phyloP scores from a whole-genome alignment of 257 asterid genomes.

The Solanum boliviense region DNA sequence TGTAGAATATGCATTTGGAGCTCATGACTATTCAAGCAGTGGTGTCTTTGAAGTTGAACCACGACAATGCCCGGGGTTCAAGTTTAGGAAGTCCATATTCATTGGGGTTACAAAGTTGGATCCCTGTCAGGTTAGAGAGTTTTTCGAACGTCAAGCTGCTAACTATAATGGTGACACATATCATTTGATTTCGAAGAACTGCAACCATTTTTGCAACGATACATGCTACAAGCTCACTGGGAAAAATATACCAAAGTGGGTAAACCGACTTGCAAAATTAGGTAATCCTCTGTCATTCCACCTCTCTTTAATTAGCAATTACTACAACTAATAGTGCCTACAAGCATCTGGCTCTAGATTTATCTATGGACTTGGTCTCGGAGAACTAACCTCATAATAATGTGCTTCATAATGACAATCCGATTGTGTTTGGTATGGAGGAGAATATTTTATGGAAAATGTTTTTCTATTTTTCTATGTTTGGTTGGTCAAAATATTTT shows the following conservation, averaged over 20 bases:
- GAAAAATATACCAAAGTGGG: constrained; percentile 81
- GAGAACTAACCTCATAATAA: neutral
- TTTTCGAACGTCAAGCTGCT: constrained; percentile 73
- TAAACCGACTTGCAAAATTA: constrained; percentile 83
- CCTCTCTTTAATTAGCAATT: neutral
- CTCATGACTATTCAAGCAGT: constrained; percentile 8
- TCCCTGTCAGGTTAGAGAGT: constrained; percentile 60
- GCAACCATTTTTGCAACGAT: constrained; percentile 93
- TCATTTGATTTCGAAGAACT: constrained; percentile 86
- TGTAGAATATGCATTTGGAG: constrained; percentile 13
- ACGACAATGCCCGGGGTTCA: constrained; percentile 32
- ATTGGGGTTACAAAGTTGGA: constrained; percentile 60
- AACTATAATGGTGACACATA: constrained; percentile 74
- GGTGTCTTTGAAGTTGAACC: constrained; percentile 12
- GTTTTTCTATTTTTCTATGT: neutral
- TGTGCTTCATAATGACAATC: neutral
- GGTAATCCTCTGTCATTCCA: constrained; percentile 23
- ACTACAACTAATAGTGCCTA: neutral
- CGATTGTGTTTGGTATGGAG: neutral
- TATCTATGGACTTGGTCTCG: neutral
- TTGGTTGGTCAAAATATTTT: neutral
- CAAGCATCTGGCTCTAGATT: neutral
- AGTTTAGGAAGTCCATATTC: constrained; percentile 72
- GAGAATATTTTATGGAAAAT: neutral
- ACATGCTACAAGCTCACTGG: constrained; percentile 70